Evolutionary conservation across 352 stramenopile genomes (phyloP).

Genomic region (Phytophthora kernoviae): DNA sequence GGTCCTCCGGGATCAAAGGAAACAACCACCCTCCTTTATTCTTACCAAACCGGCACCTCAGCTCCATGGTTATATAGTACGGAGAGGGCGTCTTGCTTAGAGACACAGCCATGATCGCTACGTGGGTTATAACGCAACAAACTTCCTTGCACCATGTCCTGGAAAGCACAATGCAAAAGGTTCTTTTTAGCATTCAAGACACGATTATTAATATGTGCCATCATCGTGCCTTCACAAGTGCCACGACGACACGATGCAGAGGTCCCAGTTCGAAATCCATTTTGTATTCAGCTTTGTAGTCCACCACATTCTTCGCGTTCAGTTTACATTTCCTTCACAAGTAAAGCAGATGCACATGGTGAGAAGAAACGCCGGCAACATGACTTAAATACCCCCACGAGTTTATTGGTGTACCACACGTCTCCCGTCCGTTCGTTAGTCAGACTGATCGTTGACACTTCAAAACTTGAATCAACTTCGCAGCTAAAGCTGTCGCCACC

Average conservation of each 20-base stretch:
- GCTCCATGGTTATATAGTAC: not conserved
- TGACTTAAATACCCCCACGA: not conserved
- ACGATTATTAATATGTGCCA: not conserved
- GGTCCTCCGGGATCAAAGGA: not conserved
- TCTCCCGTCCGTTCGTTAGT: not conserved
- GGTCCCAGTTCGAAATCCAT: too few relatives aligned
- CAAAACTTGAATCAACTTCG: not conserved
- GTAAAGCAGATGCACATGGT: too few relatives aligned
- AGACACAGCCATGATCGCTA: not conserved
- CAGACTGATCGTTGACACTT: not conserved
- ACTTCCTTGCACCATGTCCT: not conserved
- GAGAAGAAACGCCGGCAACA: not conserved
- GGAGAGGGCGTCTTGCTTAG: not conserved
- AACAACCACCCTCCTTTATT: not conserved
- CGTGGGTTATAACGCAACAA: not conserved
- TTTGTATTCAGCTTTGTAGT: not conserved
- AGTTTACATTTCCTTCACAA: not conserved
- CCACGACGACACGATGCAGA: too few relatives aligned
- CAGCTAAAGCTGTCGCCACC: not conserved
- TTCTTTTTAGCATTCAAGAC: not conserved
- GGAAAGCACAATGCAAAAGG: not conserved
- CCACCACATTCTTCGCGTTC: not conserved
- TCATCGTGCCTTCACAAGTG: too few relatives aligned
- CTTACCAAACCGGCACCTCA: not conserved
- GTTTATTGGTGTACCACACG: not conserved